Evolutionary conservation across 805 yeast species (phyloP).

Genomic region (Yamadazyma scolyti): DNA sequence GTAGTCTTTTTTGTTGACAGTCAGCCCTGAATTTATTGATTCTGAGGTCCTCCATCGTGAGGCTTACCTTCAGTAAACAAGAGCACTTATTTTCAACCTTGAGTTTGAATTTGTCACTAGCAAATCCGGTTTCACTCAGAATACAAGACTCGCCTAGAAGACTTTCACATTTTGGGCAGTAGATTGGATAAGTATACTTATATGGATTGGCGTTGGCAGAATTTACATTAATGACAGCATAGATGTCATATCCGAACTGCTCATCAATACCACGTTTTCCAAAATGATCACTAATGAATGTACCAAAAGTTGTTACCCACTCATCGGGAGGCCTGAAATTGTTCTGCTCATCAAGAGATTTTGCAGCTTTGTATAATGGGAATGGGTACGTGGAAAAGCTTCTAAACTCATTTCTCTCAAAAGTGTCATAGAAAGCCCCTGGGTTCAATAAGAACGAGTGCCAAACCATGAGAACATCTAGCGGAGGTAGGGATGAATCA

Average conservation of each 20-base stretch:
- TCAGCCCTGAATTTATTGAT: slow-evolving; percentile 12
- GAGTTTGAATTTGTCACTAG: slow-evolving; percentile 7
- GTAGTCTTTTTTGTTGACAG: too few species aligned
- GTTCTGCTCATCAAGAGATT: slow-evolving; percentile 7
- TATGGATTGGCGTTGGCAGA: too few species aligned
- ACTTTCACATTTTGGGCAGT: too few species aligned
- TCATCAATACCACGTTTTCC: slow-evolving; percentile 1
- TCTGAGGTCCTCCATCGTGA: slow-evolving; percentile 19
- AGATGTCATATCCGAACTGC: slow-evolving; percentile 1
- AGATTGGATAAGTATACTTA: too few species aligned
- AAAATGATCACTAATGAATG: neutral
- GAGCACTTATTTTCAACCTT: slow-evolving; percentile 5
- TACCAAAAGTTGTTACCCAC: neutral
- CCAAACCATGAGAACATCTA: slow-evolving; percentile 21
- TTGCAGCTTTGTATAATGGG: slow-evolving; percentile 5
- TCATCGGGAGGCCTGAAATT: slow-evolving; percentile 3
- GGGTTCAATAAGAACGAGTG: slow-evolving; percentile 19
- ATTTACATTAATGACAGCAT: too few species aligned
- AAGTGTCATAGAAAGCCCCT: slow-evolving; percentile 11
- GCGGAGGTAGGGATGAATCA: too few species aligned
- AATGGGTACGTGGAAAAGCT: slow-evolving; percentile 5
- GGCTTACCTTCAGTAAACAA: slow-evolving; percentile 8
- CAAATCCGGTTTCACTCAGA: too few species aligned
- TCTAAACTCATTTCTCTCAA: slow-evolving; percentile 10
- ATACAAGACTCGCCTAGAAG: too few species aligned